Evolutionary conservation across 805 yeast species (phyloP).

Genomic region (Candida namnaoensis): DNA sequence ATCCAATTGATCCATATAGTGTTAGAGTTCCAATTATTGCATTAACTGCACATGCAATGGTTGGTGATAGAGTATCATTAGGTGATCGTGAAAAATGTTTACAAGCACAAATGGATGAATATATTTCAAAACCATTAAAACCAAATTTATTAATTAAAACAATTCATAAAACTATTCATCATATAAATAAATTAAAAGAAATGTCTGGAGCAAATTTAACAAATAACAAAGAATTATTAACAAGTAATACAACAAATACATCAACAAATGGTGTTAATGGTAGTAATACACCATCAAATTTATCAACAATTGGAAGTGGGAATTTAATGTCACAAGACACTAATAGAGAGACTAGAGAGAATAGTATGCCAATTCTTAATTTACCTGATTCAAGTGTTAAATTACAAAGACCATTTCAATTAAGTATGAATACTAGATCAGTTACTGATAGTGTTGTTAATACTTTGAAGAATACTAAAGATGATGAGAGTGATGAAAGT

Average conservation of each 20-base stretch:
- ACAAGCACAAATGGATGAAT: conserved; percentile 83
- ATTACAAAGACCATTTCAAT: too few relatives aligned
- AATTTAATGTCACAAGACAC: too few relatives aligned
- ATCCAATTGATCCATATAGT: conserved; percentile 53
- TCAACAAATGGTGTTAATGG: too few relatives aligned
- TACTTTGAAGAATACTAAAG: too few relatives aligned
- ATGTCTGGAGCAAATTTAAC: conserved; percentile 21
- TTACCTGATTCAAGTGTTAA: too few relatives aligned
- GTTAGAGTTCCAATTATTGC: conserved; percentile 79
- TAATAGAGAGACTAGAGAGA: too few relatives aligned
- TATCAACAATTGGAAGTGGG: too few relatives aligned
- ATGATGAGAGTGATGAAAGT: too few relatives aligned
- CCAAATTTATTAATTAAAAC: conserved; percentile 75
- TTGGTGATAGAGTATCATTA: conserved; percentile 19
- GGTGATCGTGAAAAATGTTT: conserved; percentile 78
- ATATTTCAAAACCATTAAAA: conserved; percentile 72
- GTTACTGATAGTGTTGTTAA: conserved; percentile 8
- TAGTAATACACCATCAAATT: too few relatives aligned
- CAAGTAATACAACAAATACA: not conserved
- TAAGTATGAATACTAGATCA: conserved; percentile 1
- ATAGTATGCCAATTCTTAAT: too few relatives aligned
- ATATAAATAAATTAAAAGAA: conserved; percentile 49
- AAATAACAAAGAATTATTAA: not conserved
- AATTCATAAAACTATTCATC: conserved; percentile 68
- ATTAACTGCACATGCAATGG: conserved; percentile 80